Evolutionary conservation across 257 asterid species (phyloP).

Genomic region (Lycium ferocissimum): DNA sequence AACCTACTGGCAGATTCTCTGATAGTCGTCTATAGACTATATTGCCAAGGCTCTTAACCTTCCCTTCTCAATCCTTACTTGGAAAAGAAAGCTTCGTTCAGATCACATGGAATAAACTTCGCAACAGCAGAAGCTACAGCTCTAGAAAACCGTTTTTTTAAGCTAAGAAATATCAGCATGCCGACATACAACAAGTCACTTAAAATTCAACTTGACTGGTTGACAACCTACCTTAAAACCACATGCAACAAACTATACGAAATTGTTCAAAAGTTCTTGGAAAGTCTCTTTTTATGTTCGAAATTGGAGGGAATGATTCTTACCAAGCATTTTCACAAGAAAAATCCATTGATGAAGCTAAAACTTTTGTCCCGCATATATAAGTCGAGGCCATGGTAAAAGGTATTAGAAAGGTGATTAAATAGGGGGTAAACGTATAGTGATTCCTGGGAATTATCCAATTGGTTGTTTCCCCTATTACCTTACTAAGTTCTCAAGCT

Average conservation of each 20-base stretch:
- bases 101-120: background rate
- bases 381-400: background rate
- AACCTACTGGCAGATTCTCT: background rate
- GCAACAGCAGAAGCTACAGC: background rate
- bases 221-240: background rate
- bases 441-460: constrained; percentile 33
- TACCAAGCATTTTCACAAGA: background rate
- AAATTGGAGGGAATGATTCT: constrained; percentile 11
- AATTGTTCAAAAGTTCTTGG: background rate
- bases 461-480: constrained; percentile 17
- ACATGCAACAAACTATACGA: background rate
- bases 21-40: background rate
- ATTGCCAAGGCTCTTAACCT: background rate
- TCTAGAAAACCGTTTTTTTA: background rate
- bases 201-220: background rate
- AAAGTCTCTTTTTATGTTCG: constrained; percentile 3
- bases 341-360: background rate
- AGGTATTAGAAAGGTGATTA: background rate
- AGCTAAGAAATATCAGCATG: background rate
- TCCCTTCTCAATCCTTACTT: constrained; percentile 13
- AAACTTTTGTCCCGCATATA: background rate
- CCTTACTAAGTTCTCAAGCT: constrained; percentile 2
- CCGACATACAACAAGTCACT: background rate
- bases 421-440: background rate
- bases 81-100: background rate